Evolutionary conservation across 768 basidiomycete species (phyloP).

Genomic region (Auriscalpium vulgare): DNA sequence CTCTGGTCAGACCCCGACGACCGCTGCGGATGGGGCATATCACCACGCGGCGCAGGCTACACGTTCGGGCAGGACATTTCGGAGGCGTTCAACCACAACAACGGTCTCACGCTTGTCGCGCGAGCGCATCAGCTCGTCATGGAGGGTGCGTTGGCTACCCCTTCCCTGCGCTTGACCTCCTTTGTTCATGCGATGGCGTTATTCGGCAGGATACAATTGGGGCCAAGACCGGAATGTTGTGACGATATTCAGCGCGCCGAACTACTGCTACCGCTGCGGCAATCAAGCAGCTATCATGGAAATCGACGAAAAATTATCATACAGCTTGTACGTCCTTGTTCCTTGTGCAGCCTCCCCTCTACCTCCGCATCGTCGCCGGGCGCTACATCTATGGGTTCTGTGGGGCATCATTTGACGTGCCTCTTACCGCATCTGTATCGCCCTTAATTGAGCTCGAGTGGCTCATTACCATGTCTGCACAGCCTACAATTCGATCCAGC

Average conservation of each 20-base stretch:
- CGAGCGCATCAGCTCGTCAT: conserved; percentile 93
- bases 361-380: not conserved
- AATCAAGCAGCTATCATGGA: conserved; percentile 99
- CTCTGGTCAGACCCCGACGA: conserved; percentile 99
- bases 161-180: not conserved
- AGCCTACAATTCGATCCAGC: conserved; percentile 99
- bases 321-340: conserved; percentile 66
- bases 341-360: not conserved
- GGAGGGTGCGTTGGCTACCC: conserved; percentile 61
- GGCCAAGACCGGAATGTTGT: conserved; percentile 99
- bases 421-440: too few relatives aligned
- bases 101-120: conserved; percentile 91
- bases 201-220: conserved; percentile 77
- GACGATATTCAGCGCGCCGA: conserved; percentile 98
- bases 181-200: conserved; percentile 8
- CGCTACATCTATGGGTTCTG: not conserved
- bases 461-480: conserved; percentile 2
- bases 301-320: conserved; percentile 96
- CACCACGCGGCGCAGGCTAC: conserved; percentile 96
- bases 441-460: not conserved
- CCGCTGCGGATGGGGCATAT: conserved; percentile 98
- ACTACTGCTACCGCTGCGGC: conserved; percentile 99
- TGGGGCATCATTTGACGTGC: not conserved
- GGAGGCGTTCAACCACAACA: conserved; percentile 99
- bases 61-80: conserved; percentile 99